Evolutionary conservation across 2,329 filamentous ascomycete genomes (phyloP).

Genomic region (Metarhizium album): DNA sequence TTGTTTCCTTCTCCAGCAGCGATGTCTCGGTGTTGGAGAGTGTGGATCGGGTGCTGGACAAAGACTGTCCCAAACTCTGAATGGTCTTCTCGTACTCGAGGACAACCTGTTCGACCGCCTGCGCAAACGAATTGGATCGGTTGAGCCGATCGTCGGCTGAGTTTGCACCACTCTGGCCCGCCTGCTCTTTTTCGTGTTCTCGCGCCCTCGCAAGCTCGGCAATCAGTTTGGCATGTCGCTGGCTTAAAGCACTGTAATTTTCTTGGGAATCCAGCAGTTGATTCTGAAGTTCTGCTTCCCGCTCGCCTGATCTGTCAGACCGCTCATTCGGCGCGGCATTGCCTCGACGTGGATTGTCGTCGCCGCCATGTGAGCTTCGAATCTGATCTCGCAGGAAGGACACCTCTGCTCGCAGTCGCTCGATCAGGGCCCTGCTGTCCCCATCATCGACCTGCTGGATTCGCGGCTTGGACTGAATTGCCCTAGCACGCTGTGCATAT

Average conservation of each 20-base stretch:
- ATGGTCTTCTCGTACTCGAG: constrained; percentile 99
- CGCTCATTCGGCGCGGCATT: constrained; percentile 52
- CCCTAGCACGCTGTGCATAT: constrained; percentile 89
- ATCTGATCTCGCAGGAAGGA: constrained; percentile 91
- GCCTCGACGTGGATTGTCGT: constrained; percentile 43
- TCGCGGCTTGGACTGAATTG: constrained; percentile 93
- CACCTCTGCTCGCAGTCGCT: constrained; percentile 86
- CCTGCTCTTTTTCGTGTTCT: constrained; percentile 54
- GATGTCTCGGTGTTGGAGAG: constrained; percentile 77
- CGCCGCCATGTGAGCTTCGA: constrained; percentile 60
- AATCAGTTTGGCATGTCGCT: constrained; percentile 91
- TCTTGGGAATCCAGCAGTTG: constrained; percentile 88
- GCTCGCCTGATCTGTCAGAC: constrained; percentile 67
- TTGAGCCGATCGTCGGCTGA: constrained; percentile 79
- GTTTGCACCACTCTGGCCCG: constrained; percentile 42
- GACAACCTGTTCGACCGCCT: constrained; percentile 91
- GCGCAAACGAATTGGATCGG: constrained; percentile 89
- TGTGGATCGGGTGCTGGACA: constrained; percentile 77
- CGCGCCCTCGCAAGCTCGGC: constrained; percentile 83
- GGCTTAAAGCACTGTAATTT: constrained; percentile 83
- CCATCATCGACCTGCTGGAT: constrained; percentile 91
- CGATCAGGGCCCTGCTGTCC: constrained; percentile 89
- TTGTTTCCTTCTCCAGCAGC: constrained; percentile 85
- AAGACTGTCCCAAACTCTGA: constrained; percentile 79
- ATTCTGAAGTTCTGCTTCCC: constrained; percentile 84